Percentiles rank a stretch among this genome's conserved stretches.
Evolutionary conservation across 169 alveolate genomes (phyloP).

Genomic region (Perkinsus marinus): DNA sequence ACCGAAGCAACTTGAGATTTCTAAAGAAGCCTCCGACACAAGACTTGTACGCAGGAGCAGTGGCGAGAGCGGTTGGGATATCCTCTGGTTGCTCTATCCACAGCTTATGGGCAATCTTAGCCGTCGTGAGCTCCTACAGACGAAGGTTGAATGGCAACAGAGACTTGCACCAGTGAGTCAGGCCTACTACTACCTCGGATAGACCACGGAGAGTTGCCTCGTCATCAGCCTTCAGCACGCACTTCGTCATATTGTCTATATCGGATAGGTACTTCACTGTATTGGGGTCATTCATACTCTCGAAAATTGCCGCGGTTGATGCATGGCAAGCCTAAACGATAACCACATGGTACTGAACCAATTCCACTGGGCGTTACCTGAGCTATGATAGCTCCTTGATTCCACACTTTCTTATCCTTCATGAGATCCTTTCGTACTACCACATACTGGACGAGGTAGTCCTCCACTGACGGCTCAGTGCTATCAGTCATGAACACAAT

Average conservation of each 20-base stretch:
- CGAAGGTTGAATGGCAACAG: no score
- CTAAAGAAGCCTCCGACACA: background rate
- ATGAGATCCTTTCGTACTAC: background rate
- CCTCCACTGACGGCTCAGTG: background rate
- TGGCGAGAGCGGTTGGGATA: slow-evolving; percentile 26
- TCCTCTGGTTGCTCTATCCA: slow-evolving; percentile 28
- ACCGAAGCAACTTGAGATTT: background rate
- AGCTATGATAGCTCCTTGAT: background rate
- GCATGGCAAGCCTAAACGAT: background rate
- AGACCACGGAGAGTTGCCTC: background rate
- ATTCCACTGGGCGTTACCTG: background rate
- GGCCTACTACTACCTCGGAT: background rate
- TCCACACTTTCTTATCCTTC: background rate
- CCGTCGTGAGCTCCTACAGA: slow-evolving; percentile 3
- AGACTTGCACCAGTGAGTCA: no score
- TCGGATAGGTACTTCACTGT: background rate
- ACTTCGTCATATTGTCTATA: background rate
- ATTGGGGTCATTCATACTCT: background rate
- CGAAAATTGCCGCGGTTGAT: background rate
- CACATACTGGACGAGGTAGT: background rate
- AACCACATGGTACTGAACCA: background rate
- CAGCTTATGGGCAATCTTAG: slow-evolving; percentile 12
- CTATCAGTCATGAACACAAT: background rate
- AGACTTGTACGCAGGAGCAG: background rate
- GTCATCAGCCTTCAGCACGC: background rate